A percentile compares a stretch with the other conserved stretches of the same genome.
These are phyloP conservation scores for Aspergillus sparsus DNA, from an alignment of 495 filamentous ascomycete species.

Conservation along the genomic window DNA sequence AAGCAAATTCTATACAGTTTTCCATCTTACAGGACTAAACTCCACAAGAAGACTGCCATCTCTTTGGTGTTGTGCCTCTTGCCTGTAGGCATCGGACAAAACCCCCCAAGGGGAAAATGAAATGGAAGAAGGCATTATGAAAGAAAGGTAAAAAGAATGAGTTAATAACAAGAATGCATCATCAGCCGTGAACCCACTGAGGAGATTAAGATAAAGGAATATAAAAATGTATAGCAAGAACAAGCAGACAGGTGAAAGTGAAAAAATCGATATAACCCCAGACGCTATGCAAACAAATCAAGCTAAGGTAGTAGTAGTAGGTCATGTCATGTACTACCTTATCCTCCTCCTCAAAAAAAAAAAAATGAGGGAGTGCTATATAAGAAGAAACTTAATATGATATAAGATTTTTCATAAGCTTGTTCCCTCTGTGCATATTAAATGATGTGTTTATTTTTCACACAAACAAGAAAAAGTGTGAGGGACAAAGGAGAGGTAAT, in stretches of 20 bases:
- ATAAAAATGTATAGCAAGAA: conserved; percentile 22
- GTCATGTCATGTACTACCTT: conserved; percentile 21
- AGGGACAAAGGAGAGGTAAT: conserved; percentile 15
- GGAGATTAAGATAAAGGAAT: conserved; percentile 3
- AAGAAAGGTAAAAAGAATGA: conserved; percentile 5
- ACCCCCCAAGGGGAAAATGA: background rate
- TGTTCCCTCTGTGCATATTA: conserved; percentile 23
- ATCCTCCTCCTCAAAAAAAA: conserved; percentile 6
- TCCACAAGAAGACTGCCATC: background rate
- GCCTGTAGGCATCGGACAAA: background rate
- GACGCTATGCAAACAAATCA: conserved; percentile 49
- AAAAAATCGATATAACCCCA: conserved; percentile 36
- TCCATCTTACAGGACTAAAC: background rate
- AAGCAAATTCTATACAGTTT: conserved; percentile 1
- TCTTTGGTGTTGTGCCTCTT: background rate
- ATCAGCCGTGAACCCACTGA: conserved; percentile 15
- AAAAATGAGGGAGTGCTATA: conserved; percentile 24
- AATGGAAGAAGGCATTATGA: background rate
- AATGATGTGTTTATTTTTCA: conserved; percentile 7
- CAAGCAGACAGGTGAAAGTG: conserved; percentile 12
- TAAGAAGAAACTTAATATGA: conserved; percentile 17
- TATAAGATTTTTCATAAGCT: conserved; percentile 16
- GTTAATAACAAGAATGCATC: conserved; percentile 9
- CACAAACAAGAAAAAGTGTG: conserved; percentile 17
- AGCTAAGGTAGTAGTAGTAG: conserved; percentile 31